Evolutionary conservation across 2,329 filamentous ascomycete species (phyloP).

Genomic region (Basipetospora chlamydospora): DNA sequence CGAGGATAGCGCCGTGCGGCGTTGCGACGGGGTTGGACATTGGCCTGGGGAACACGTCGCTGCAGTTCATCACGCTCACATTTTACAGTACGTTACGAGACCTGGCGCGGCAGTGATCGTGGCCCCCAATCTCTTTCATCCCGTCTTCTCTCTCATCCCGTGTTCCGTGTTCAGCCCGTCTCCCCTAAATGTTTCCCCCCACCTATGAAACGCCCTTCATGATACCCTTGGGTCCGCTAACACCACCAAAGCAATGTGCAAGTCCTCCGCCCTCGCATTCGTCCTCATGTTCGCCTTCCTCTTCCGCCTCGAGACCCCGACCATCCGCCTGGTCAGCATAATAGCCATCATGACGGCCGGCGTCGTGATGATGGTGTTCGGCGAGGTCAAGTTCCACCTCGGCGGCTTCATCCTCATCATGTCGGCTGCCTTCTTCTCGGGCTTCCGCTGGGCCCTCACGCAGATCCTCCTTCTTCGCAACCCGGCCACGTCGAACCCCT

Average conservation of each 20-base stretch:
- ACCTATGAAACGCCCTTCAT: neutral
- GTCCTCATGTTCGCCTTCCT: slow-evolving; percentile 90
- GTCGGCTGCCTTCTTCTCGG: slow-evolving; percentile 83
- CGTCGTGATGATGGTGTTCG: slow-evolving; percentile 96
- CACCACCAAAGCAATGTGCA: slow-evolving; percentile 65
- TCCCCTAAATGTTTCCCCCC: neutral
- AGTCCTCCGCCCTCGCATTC: slow-evolving; percentile 90
- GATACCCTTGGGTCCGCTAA: slow-evolving; percentile 11
- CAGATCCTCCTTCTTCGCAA: slow-evolving; percentile 91
- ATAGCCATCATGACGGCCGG: slow-evolving; percentile 86
- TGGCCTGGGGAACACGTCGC: slow-evolving; percentile 84
- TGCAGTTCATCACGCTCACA: slow-evolving; percentile 91
- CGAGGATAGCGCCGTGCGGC: slow-evolving; percentile 81
- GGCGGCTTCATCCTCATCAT: slow-evolving; percentile 88
- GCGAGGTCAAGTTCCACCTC: slow-evolving; percentile 77
- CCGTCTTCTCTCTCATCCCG: neutral
- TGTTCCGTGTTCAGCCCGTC: no score
- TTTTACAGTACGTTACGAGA: slow-evolving; percentile 62
- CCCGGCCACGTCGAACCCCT: slow-evolving; percentile 88
- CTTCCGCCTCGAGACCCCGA: slow-evolving; percentile 80
- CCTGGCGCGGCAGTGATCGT: neutral
- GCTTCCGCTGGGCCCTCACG: slow-evolving; percentile 96
- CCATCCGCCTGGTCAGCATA: slow-evolving; percentile 70
- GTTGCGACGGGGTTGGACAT: slow-evolving; percentile 90
- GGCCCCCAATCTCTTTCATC: neutral